Evolutionary conservation across 306 rosid species (phyloP), one percentile per base, ranked within the genome.

Genomic region (Vigna hirtella): DNA sequence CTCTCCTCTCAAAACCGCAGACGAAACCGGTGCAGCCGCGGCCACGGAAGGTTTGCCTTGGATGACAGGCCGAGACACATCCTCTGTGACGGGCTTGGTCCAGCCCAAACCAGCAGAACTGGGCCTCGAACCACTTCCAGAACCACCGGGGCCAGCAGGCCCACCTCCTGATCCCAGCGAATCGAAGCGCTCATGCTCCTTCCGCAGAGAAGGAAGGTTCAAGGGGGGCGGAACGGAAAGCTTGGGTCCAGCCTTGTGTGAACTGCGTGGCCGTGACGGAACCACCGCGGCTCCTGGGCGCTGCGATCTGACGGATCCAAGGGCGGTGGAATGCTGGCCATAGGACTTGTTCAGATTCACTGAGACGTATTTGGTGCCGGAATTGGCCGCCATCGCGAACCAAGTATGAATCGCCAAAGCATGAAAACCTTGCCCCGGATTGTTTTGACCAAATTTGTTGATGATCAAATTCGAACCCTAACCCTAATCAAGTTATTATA

Each of bases 141-240:
- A 74, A 76, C 78, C 87, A 9, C 88, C 93, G 17, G 87, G 95
- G 0, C 95, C 97, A 0, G 91, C 82, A 0, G 82, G 80, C 11
- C 98, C 98, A 3, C 88, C 82, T 0, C 88, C 86, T 0, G 94
- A 81, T 49, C 97, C 97, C 70, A 86, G 76, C 2, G 92, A 83
- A 88, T 95, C 98, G 64, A 92, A 91, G 26, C 89, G 89, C 79
- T 95, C 97, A 4, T 95, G 97, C 86, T 95, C 98, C 62, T 88
- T 95, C 61, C 98, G 84, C 68, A 95, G 56, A 1, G 98, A 95
- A 34, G 98, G 98, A 8, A 95, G 88, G 74, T 95, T 95, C 90
- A 95, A 86, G 93, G 98, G 98, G 97, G 98, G 91, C 58, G 98
- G 98, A 84, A 95, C 93, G 48, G 97, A 89, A 84, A 95, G 98